Evolutionary conservation across 345 rosid species (phyloP), one percentile per base, ranked within the genome.

Genomic region (Populus nigra): DNA sequence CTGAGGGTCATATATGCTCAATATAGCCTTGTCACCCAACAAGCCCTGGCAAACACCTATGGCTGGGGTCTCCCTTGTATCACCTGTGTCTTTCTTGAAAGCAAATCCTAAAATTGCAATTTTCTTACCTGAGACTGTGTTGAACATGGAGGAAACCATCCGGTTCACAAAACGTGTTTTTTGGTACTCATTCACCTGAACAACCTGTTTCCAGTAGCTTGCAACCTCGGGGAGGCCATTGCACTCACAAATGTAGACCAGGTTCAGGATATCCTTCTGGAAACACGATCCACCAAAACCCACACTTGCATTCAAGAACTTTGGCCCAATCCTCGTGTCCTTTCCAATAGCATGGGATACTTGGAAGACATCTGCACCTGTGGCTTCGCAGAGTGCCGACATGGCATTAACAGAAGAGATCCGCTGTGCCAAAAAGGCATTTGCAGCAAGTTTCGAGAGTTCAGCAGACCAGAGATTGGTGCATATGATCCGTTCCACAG

Each of bases 401-500:
- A 79, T 79, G 27, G 77, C 81, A 68, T 79, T 79, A 15, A 78
- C 81, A 36, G 81, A 79, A 12, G 81, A 79, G 43, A 79, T 79
- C 73, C 81, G 55, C 38, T 79, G 82, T 1, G 82, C 83, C 77
- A 81, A 38, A 73, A 81, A 81, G 65, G 84, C 84, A 81, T 81
- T 81, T 5, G 80, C 80, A 7, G 84, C 84, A 16, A 81, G 80
- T 78, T 81, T 81, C 1, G 84, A 81, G 33, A 81, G 77, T 77
- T 81, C 84, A 59, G 80, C 80, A 57, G 84, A 81, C 84, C 84
- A 81, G 18, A 81, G 77, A 72, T 81, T 81, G 41, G 84, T 76
- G 84, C 84, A 81, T 23, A 81, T 29, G 63, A 81, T 81, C 20
- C 66, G 72, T 5, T 81, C 84, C 16, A 68, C 74, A 9, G 84